These are phyloP conservation scores for Cladophialophora chaetospira DNA, from an alignment of 2,329 filamentous ascomycete species.

Conservation along the genomic window DNA sequence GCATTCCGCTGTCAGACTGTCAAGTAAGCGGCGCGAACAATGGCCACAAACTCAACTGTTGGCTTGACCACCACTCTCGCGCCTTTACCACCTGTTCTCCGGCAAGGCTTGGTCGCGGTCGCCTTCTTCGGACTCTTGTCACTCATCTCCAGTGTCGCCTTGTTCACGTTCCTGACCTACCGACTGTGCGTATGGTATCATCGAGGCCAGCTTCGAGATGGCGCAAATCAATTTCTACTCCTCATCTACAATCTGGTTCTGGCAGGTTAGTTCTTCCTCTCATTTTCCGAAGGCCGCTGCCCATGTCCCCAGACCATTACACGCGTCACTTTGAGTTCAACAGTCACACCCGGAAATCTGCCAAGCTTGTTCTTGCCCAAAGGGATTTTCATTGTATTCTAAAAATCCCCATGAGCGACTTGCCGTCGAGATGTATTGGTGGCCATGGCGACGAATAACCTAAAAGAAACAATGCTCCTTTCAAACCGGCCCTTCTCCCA, in stretches of 20 bases:
- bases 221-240: slow-evolving; percentile 58
- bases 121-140: slow-evolving; percentile 52
- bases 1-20: slow-evolving; percentile 8
- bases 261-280: too few species aligned
- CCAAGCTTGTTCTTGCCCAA: too few species aligned
- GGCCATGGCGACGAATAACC: too few species aligned
- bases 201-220: slow-evolving; percentile 52
- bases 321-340: too few species aligned
- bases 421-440: too few species aligned
- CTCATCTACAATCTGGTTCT: slow-evolving; percentile 57
- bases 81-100: slow-evolving; percentile 40
- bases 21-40: slow-evolving; percentile 4
- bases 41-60: slow-evolving; percentile 11
- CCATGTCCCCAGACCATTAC: too few species aligned
- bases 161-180: slow-evolving; percentile 54
- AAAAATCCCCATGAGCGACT: too few species aligned
- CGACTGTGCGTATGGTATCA: slow-evolving; percentile 54
- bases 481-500: too few species aligned
- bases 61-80: slow-evolving; percentile 30
- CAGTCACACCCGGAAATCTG: too few species aligned
- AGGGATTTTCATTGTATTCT: too few species aligned
- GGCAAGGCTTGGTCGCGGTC: slow-evolving; percentile 50
- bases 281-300: too few species aligned
- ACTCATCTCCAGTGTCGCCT: slow-evolving; percentile 45
- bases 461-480: too few species aligned